Percentiles rank a stretch among this genome's conserved stretches.
These are phyloP conservation scores for Podila horticola DNA, from an alignment of 192 early-diverging fungal species.

Conservation along the genomic window DNA sequence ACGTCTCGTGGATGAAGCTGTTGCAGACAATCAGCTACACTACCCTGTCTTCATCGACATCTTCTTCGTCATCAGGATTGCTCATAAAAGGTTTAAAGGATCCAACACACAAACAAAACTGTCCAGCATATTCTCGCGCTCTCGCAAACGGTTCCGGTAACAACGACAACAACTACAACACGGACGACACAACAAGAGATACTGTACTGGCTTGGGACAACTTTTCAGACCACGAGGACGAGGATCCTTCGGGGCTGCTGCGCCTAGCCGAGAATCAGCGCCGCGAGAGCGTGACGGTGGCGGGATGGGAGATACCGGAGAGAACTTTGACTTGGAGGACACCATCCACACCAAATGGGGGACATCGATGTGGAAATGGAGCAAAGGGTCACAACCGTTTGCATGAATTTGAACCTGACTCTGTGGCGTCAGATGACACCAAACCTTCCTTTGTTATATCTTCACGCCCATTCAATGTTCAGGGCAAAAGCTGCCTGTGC, in stretches of 20 bases:
- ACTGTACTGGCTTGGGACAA: neutral
- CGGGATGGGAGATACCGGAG: neutral
- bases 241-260: conserved; percentile 8
- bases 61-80: neutral
- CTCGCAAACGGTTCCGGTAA: neutral
- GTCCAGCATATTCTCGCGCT: too few relatives aligned
- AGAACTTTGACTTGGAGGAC: neutral
- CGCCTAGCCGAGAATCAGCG: conserved; percentile 21
- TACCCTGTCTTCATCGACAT: neutral
- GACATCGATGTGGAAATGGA: neutral
- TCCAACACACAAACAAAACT: neutral
- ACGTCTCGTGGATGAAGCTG: conserved; percentile 35
- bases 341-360: neutral
- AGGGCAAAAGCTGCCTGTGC: neutral
- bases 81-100: neutral
- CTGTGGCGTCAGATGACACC: neutral
- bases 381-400: neutral
- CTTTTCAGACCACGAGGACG: conserved; percentile 10
- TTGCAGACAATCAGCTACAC: conserved; percentile 3
- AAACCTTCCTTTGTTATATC: neutral
- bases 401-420: neutral
- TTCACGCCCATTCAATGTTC: neutral
- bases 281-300: neutral
- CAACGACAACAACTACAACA: neutral
- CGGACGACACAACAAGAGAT: neutral